Evolutionary conservation across 2,329 filamentous ascomycete genomes (phyloP).

Genomic region (Venturiaceae sp.): DNA sequence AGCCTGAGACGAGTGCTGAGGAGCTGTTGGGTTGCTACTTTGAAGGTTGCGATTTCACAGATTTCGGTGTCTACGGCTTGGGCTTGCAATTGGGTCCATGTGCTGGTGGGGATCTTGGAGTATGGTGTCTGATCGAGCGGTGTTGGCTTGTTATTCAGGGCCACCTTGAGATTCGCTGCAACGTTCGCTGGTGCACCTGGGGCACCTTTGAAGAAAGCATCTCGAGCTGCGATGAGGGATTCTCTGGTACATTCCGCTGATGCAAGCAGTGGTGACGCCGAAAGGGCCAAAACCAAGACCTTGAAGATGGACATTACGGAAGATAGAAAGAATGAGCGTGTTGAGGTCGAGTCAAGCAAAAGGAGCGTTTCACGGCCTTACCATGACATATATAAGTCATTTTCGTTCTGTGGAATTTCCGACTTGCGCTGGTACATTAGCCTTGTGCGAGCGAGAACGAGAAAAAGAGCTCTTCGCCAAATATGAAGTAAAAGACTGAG

Average conservation of each 20-base stretch:
- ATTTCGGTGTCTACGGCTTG: constrained; percentile 6
- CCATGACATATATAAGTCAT: neutral
- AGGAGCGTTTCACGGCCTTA: neutral
- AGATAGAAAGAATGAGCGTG: neutral
- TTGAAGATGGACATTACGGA: neutral
- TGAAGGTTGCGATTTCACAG: constrained; percentile 8
- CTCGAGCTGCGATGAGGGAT: constrained; percentile 1
- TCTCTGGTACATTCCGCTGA: neutral
- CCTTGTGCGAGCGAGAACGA: neutral
- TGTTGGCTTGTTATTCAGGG: constrained; percentile 1
- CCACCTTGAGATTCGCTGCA: constrained; percentile 2
- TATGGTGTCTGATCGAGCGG: constrained; percentile 2
- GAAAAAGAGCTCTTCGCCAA: neutral
- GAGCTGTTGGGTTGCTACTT: neutral
- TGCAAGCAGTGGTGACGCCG: neutral
- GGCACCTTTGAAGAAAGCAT: constrained; percentile 3
- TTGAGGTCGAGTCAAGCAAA: neutral
- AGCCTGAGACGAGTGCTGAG: constrained; percentile 6
- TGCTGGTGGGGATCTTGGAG: neutral
- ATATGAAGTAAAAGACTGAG: neutral
- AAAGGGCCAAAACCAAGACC: neutral
- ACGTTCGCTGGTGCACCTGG: neutral
- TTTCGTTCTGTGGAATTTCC: neutral
- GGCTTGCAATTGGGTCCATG: neutral
- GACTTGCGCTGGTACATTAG: no score